Base-by-base conservation (phyloP, 208 protist genomes). In the Leptomonas pyrrhocoris region DNA sequence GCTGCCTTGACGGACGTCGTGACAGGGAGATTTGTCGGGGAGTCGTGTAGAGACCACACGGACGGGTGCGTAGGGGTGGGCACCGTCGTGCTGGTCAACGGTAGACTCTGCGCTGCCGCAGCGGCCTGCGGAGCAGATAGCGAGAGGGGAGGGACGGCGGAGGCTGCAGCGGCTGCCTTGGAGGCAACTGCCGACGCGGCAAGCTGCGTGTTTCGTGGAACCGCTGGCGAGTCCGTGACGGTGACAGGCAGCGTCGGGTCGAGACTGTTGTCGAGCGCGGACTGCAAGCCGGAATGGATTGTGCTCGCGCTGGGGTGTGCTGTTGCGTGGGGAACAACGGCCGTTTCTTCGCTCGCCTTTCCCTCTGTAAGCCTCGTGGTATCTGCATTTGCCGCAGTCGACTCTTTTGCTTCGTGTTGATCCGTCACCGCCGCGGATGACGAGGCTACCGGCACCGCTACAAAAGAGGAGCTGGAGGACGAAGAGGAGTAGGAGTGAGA, bases 51-150 rank as follows among this genome's bases (percentile, higher is more conserved):
- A 19, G 65, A 42, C 15, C 15, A 8, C 55, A 36, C 2, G 11
- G 23, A 9, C 5, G 28, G 0, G 6, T 36, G 54, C 30, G 65
- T 38, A 0, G 61, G 46, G 15, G 61, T 57, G 36, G 56, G 61
- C 48, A 57, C 61, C 36, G 61, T 66, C 46, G 60, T 43, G 21
- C 31, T 28, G 4, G 28, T 36, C 43, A 66, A 46, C 31, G 60
- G 43, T 13, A 42, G 43, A 18, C 9, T 27, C 3, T 25, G 46
- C 15, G 28, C 31, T 1, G 60, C 21, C 9, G 11, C 8, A 19
- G 61, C 12, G 12, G 31, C 8, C 4, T 34, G 38, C 31, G 7
- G 11, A 0, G 19, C 23, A n/a, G n/a, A 9, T 4, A 18, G 11
- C 12, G 56, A 0, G 23, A 19, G 23, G 1, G 54, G 7, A 45